These are phyloP conservation scores for Nissolia schottii DNA, from an alignment of 306 rosid genomes.

Conservation along the genomic window DNA sequence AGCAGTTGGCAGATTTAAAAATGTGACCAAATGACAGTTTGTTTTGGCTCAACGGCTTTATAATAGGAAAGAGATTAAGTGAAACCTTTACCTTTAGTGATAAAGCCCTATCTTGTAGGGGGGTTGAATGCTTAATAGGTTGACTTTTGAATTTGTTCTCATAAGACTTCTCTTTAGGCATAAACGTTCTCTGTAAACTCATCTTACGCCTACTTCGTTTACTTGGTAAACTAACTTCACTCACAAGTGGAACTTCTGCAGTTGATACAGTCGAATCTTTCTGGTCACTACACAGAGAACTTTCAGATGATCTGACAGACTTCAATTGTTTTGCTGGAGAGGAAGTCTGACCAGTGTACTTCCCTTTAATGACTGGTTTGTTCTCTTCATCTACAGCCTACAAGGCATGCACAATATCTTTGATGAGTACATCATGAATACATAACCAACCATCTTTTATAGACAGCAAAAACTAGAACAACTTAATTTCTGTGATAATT, in stretches of 20 bases:
- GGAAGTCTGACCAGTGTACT: constrained; percentile 37
- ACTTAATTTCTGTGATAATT: neutral
- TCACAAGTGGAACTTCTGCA: constrained; percentile 40
- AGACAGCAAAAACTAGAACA: neutral
- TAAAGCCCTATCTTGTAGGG: neutral
- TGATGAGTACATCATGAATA: constrained; percentile 15
- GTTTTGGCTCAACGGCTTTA: too few species aligned
- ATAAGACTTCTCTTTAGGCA: constrained; percentile 42
- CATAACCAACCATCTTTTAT: neutral
- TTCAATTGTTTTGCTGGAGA: constrained; percentile 48
- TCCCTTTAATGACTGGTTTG: constrained; percentile 52
- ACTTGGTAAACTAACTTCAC: constrained; percentile 40
- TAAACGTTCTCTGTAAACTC: constrained; percentile 36
- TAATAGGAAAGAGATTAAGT: too few species aligned
- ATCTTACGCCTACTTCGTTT: constrained; percentile 61
- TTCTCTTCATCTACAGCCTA: constrained; percentile 55
- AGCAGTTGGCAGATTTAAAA: too few species aligned
- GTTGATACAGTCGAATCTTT: constrained; percentile 38
- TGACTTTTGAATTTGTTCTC: constrained; percentile 40
- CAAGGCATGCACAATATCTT: constrained; percentile 22
- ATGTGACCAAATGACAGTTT: too few species aligned
- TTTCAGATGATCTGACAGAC: constrained; percentile 44
- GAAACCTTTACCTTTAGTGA: constrained; percentile 38
- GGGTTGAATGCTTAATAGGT: constrained; percentile 38
- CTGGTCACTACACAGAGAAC: constrained; percentile 42